Evolutionary conservation across 352 stramenopile genomes (phyloP).

Genomic region (Phytopythium kandeliae): DNA sequence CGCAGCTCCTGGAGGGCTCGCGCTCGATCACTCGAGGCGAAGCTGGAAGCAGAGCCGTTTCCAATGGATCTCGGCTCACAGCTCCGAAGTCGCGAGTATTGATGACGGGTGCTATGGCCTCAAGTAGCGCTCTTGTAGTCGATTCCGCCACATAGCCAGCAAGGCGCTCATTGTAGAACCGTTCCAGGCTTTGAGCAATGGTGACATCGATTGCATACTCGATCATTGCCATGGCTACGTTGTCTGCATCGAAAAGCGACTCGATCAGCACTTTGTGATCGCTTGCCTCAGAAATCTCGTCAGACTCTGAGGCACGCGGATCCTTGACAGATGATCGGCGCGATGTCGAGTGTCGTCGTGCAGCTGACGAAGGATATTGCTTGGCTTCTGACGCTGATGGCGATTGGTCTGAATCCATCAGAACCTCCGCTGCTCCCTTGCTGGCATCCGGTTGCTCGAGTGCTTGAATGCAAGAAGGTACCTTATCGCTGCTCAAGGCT

Average conservation of each 20-base stretch:
- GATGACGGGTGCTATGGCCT: conserved; percentile 6
- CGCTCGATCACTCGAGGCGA: neutral
- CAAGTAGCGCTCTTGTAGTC: conserved; percentile 14
- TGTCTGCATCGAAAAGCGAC: conserved; percentile 1
- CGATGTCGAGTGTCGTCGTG: neutral
- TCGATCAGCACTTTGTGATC: neutral
- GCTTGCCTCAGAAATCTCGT: neutral
- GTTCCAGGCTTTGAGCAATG: conserved; percentile 15
- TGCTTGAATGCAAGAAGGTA: neutral
- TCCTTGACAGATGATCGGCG: neutral
- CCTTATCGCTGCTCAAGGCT: neutral
- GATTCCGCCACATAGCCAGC: conserved; percentile 18
- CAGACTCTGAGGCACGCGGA: no score
- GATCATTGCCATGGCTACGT: conserved; percentile 14
- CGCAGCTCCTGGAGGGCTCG: neutral
- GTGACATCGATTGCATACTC: conserved; percentile 16
- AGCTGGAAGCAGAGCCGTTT: neutral
- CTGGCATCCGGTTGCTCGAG: neutral
- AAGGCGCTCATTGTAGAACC: conserved; percentile 20
- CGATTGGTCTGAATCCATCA: conserved; percentile 1
- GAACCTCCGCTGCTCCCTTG: no score
- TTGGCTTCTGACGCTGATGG: neutral
- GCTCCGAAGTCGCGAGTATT: neutral
- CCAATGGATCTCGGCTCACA: neutral
- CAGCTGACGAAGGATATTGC: neutral